Base-by-base conservation (phyloP, 768 basidiomycete genomes). In the Tremella yokohamensis region DNA sequence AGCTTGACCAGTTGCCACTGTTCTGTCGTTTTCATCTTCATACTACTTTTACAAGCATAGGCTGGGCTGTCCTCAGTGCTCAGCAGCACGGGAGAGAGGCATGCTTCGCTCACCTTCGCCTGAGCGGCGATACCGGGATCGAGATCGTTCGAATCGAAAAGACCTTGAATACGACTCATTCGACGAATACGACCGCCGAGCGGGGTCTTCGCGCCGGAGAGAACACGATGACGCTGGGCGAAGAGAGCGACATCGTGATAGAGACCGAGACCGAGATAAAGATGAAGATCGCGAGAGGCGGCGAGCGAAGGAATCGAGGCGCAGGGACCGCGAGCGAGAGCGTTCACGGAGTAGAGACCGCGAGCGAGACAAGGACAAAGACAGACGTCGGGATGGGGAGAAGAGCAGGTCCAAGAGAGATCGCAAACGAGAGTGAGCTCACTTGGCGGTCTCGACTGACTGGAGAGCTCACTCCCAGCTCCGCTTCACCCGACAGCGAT, bases 341-440 rank as follows among this genome's bases (percentile, higher is more conserved):
- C 37, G 42, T n/a, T 18, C 53, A 3, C 68, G 73, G 13, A 55
- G 60, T 24, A 65, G 62, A 52, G 69, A 68, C n/a, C 62, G 75
- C 26, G 77, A 76, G 15, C 70, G 72, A 57, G 79, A 79, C 51
- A 65, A 64, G 40, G 79, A 78, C 39, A 57, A 66, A 37, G 68
- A 63, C 49, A 62, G 62, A 45, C 60, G 68, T 19, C 72, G 67
- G n/a, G 63, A 69, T 44, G 70, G 69, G 15, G 38, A 15, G 29
- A 39, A 45, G 15, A 54, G 58, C 34, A 62, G 50, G 79, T 81
- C 42, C 81, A 82, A 66, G 53, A 56, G 60, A 34, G 66, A 65
- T 13, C 82, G 81, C 79, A 83, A 71, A 54, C 67, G 73, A 72
- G 83, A 82, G 83, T 84, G 62, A 62, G 81, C 72, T 3, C 29